These are phyloP conservation scores for Aspergillus novoparasiticus DNA, from an alignment of 2,329 filamentous ascomycete species.

Conservation along the genomic window DNA sequence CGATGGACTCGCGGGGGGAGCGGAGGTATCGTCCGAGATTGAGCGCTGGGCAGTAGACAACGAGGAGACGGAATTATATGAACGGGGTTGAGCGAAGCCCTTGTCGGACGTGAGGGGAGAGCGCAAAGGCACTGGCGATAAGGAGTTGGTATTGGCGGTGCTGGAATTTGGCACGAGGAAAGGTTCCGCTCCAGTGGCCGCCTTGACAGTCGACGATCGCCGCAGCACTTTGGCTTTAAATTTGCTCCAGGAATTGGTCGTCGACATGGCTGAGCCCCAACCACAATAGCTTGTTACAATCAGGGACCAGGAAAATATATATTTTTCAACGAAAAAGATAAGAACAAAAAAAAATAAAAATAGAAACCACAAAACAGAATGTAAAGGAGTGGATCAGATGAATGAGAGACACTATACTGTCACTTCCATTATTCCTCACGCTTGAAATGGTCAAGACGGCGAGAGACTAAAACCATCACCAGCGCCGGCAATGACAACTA, in stretches of 20 bases:
- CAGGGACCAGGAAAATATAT: conserved; percentile 3
- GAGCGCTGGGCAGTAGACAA: not conserved
- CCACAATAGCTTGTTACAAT: not conserved
- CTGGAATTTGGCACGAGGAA: conserved; percentile 13
- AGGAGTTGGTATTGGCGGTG: conserved; percentile 7
- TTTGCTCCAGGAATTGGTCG: conserved; percentile 38
- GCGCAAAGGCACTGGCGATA: conserved; percentile 6
- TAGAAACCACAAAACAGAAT: not conserved
- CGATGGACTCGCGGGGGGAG: conserved; percentile 1
- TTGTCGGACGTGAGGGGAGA: conserved; percentile 3
- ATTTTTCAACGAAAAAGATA: not conserved
- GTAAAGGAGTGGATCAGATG: not conserved
- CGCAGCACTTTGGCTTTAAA: conserved; percentile 40
- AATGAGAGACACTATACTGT: conserved; percentile 3
- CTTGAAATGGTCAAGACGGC: not conserved
- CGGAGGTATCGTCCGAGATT: not conserved
- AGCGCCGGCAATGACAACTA: not conserved
- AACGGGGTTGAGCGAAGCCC: conserved; percentile 11
- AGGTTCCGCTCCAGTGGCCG: conserved; percentile 19
- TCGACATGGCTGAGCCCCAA: conserved; percentile 25
- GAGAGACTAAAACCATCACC: not conserved
- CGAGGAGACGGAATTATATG: conserved; percentile 7
- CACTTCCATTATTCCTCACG: not conserved
- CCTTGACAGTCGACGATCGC: conserved; percentile 34
- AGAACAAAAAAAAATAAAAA: not conserved